phyloP scores from a whole-genome alignment of 345 rosid genomes.

The Heritiera fomes region DNA sequence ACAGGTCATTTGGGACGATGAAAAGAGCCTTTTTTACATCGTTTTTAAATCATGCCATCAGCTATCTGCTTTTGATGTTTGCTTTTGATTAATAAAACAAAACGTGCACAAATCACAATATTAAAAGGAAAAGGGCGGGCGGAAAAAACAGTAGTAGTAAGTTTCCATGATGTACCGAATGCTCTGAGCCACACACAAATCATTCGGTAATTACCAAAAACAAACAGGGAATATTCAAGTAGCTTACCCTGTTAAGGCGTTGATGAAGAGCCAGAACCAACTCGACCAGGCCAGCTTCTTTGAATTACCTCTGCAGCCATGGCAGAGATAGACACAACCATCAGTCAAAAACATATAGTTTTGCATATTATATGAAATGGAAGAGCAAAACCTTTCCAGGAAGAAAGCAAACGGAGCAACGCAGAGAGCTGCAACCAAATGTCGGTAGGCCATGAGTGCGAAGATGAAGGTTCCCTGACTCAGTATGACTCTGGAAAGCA shows the following conservation, averaged over 20 bases:
- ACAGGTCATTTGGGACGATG: neutral
- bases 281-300: conserved; percentile 31
- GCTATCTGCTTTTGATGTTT: neutral
- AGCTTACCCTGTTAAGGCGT: conserved; percentile 45
- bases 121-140: neutral
- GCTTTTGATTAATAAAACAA: neutral
- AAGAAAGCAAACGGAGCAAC: conserved; percentile 52
- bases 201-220: neutral
- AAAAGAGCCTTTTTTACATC: neutral
- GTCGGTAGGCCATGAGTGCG: conserved; percentile 50
- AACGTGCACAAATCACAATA: neutral
- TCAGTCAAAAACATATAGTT: neutral
- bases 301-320: conserved; percentile 31
- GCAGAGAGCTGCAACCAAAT: conserved; percentile 45
- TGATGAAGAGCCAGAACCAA: conserved; percentile 45
- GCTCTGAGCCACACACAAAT: neutral
- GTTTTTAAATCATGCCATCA: neutral
- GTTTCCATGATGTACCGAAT: neutral
- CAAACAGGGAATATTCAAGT: neutral
- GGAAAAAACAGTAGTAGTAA: neutral
- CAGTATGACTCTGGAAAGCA: conserved; percentile 42
- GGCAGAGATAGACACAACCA: neutral
- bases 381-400: conserved; percentile 39
- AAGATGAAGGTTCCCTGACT: conserved; percentile 42
- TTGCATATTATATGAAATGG: neutral